Conservation (phyloP, 345 rosid species). For the Citrus trifoliata region DNA sequence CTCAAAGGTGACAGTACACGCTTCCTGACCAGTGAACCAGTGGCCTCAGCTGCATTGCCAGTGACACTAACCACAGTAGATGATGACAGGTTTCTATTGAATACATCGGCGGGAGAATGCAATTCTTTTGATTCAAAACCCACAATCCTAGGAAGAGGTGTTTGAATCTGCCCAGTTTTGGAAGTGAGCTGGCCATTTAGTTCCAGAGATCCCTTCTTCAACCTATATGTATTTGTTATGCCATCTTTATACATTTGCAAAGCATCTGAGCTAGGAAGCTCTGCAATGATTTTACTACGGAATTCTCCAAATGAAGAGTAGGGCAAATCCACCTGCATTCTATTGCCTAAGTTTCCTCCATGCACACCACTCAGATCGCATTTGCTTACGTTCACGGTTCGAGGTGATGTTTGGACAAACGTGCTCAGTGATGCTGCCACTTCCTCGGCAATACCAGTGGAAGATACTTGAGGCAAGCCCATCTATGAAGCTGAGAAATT, state of each 20-base stretch:
- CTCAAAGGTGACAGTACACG: constrained; percentile 51
- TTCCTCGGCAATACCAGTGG: constrained; percentile 37
- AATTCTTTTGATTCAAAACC: constrained; percentile 45
- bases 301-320: constrained; percentile 42
- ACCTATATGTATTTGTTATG: constrained; percentile 24
- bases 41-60: constrained; percentile 29
- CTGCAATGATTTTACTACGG: constrained; percentile 27
- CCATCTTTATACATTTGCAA: constrained; percentile 27
- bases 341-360: constrained; percentile 30
- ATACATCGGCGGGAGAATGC: constrained; percentile 24
- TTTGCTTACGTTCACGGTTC: constrained; percentile 21
- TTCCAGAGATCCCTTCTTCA: constrained; percentile 28
- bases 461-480: constrained; percentile 66
- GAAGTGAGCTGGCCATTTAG: constrained; percentile 23
- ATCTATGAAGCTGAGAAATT: constrained; percentile 22
- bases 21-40: constrained; percentile 48
- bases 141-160: constrained; percentile 49
- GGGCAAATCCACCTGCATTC: constrained; percentile 26
- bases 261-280: constrained; percentile 24
- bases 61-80: constrained; percentile 26
- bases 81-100: constrained; percentile 23
- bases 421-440: constrained; percentile 30
- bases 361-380: constrained; percentile 43
- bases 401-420: constrained; percentile 35
- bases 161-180: constrained; percentile 30